Conservation (phyloP, 2,329 filamentous ascomycete species). For the Aureobasidium sp. region DNA sequence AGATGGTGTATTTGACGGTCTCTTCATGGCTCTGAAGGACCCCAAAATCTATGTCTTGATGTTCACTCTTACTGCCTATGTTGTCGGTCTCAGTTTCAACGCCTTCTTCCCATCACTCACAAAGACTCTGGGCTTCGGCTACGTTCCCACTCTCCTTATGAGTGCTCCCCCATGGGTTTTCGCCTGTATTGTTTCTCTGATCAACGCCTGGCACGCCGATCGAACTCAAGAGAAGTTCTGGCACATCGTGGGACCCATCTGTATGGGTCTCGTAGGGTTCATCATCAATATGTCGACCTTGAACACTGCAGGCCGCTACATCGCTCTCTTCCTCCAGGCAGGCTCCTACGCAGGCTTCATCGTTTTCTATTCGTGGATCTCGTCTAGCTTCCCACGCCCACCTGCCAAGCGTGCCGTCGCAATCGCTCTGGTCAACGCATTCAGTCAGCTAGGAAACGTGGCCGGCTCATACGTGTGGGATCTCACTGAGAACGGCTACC, state of each 20-base stretch:
- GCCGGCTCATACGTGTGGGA: conserved; percentile 59
- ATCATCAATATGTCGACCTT: conserved; percentile 53
- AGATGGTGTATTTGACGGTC: conserved; percentile 26
- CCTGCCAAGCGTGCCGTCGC: conserved; percentile 25
- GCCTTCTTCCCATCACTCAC: conserved; percentile 32
- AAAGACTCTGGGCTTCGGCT: conserved; percentile 32
- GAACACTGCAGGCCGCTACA: conserved; percentile 51
- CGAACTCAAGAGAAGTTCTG: conserved; percentile 41
- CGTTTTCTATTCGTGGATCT: conserved; percentile 54
- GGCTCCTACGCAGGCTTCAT: conserved; percentile 51
- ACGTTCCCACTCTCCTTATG: conserved; percentile 29
- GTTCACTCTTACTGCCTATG: conserved; percentile 8
- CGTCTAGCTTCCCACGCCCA: conserved; percentile 24
- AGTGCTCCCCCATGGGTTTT: conserved; percentile 31
- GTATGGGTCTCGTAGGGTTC: conserved; percentile 50
- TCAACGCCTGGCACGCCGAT: conserved; percentile 23
- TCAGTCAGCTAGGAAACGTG: conserved; percentile 20
- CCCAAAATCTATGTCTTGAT: conserved; percentile 20
- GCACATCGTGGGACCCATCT: conserved; percentile 50
- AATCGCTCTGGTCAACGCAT: conserved; percentile 25
- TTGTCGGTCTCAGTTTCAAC: conserved; percentile 18
- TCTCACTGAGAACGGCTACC: conserved; percentile 52
- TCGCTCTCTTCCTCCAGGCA: conserved; percentile 54
- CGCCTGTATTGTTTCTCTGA: conserved; percentile 20
- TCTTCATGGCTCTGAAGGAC: conserved; percentile 23